A percentile compares a stretch with the other conserved stretches of the same genome.
Conservation (phyloP, 805 yeast species). For the Zygosaccharomyces pseudorouxii region DNA sequence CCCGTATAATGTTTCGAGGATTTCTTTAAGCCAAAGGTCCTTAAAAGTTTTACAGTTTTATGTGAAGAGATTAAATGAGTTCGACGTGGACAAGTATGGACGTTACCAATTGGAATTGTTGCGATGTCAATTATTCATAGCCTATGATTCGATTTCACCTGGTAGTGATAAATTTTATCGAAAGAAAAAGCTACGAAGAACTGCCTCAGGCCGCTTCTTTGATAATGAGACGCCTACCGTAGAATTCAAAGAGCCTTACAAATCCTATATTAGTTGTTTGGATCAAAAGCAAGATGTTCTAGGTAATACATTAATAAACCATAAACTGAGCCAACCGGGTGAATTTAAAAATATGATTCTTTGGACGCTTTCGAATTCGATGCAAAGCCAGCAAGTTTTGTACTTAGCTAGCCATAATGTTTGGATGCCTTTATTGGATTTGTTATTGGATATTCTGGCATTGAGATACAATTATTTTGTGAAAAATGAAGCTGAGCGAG, state of each 20-base stretch:
- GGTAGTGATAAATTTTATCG: conserved; percentile 4
- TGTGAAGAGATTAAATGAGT: conserved; percentile 16
- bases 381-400: conserved; percentile 11
- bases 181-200: conserved; percentile 13
- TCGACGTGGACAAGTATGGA: conserved; percentile 14
- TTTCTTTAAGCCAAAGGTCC: conserved; percentile 35
- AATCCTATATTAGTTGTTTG: conserved; percentile 25
- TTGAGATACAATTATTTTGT: conserved; percentile 28
- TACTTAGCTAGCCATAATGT: conserved; percentile 20
- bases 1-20: conserved; percentile 26
- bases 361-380: conserved; percentile 28
- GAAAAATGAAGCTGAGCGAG: conserved; percentile 13
- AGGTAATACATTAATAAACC: conserved; percentile 21
- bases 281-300: conserved; percentile 19
- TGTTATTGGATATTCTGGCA: conserved; percentile 22
- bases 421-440: conserved; percentile 27
- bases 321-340: conserved; percentile 19
- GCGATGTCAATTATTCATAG: conserved; percentile 31
- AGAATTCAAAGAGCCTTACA: conserved; percentile 15
- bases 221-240: neutral
- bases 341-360: conserved; percentile 26
- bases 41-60: conserved; percentile 29
- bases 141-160: conserved; percentile 19
- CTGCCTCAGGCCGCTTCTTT: conserved; percentile 11
- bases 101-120: conserved; percentile 23